Evolutionary conservation across 371 early-diverging fungal genomes (phyloP).

Genomic region (Blakeslea trispora): DNA sequence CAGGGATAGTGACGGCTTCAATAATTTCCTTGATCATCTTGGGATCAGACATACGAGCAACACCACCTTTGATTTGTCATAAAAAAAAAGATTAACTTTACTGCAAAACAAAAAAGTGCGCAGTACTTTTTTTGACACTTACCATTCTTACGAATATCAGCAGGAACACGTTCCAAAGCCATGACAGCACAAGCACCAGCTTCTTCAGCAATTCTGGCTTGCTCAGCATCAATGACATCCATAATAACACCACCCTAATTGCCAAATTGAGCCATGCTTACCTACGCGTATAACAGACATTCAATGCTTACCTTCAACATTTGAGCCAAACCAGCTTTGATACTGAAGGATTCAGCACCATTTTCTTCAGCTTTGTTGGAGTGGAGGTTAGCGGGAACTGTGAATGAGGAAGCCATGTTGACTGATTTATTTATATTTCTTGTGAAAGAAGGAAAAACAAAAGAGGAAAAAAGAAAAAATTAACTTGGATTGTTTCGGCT

Average conservation of each 20-base stretch:
- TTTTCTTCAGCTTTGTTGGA: conserved; percentile 43
- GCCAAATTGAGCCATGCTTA: neutral
- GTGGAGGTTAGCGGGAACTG: conserved; percentile 72
- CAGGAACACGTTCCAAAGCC: conserved; percentile 98
- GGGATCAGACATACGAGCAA: conserved; percentile 98
- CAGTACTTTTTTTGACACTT: conserved; percentile 19
- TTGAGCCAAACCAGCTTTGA: conserved; percentile 96
- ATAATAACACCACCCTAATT: conserved; percentile 95
- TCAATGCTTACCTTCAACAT: conserved; percentile 85
- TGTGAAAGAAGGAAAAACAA: conserved; percentile 10
- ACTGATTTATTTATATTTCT: conserved; percentile 11
- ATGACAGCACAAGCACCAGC: conserved; percentile 98
- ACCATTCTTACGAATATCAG: conserved; percentile 97
- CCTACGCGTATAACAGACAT: neutral
- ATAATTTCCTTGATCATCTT: conserved; percentile 96
- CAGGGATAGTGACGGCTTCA: conserved; percentile 95
- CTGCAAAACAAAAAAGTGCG: neutral
- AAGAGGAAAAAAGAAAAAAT: conserved; percentile 20
- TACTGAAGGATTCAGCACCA: conserved; percentile 57
- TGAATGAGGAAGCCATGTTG: conserved; percentile 46
- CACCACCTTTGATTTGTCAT: conserved; percentile 87
- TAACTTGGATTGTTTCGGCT: conserved; percentile 37
- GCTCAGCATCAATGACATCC: conserved; percentile 97
- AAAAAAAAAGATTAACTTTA: neutral
- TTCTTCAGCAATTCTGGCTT: conserved; percentile 96